Evolutionary conservation across 2,329 filamentous ascomycete genomes (phyloP).

Genomic region (Lachnellula suecica): DNA sequence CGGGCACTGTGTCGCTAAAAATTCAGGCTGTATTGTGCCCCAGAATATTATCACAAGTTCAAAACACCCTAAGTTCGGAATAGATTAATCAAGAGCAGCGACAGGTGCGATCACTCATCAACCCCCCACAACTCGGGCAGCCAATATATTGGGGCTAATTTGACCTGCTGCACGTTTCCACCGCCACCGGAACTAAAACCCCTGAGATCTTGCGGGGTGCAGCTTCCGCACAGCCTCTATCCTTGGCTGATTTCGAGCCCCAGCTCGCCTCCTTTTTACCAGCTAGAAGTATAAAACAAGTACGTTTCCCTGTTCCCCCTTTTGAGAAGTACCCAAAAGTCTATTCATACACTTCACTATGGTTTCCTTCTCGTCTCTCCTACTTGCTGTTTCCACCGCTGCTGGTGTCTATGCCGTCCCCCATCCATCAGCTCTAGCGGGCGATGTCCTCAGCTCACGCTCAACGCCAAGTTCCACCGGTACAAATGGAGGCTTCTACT

Average conservation of each 20-base stretch:
- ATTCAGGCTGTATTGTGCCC: background rate
- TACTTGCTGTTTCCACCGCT: constrained; percentile 14
- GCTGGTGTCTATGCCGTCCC: constrained; percentile 17
- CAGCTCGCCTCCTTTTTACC: background rate
- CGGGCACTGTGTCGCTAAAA: background rate
- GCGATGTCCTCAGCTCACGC: constrained; percentile 3
- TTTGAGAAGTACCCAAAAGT: background rate
- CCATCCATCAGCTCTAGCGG: constrained; percentile 4
- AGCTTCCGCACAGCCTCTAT: background rate
- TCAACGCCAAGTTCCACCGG: constrained; percentile 47
- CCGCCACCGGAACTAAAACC: background rate
- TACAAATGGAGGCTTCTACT: constrained; percentile 57
- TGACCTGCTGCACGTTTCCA: background rate
- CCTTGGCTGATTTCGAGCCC: background rate
- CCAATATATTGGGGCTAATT: background rate
- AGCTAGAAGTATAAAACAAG: background rate
- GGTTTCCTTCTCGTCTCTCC: constrained; percentile 22
- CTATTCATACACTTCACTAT: constrained; percentile 6
- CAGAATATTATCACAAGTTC: background rate
- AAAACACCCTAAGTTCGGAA: background rate
- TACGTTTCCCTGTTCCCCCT: background rate
- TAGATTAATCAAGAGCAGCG: background rate
- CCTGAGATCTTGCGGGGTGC: background rate
- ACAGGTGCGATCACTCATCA: too few relatives aligned
- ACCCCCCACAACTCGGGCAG: too few relatives aligned